Base-by-base conservation (phyloP, 2,329 filamentous ascomycete genomes). In the Hirsutella minnesotensis region DNA sequence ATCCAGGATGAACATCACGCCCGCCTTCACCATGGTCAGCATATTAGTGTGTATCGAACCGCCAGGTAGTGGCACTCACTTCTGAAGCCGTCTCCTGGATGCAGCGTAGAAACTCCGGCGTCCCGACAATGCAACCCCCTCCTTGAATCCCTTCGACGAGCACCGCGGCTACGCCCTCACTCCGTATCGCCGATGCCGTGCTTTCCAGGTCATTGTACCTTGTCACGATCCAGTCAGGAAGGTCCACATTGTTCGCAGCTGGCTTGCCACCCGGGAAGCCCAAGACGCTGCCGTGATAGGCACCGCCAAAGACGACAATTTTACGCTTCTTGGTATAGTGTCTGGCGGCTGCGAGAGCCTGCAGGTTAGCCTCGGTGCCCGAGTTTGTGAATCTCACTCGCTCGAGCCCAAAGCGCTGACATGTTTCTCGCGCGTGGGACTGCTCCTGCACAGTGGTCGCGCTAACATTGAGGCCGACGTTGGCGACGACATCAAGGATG, bases 71-170 rank as follows among this genome's bases (percentile, higher is more conserved):
- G 16, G 10, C 20, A 9, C 33, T n/a, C 36, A 55, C 56, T 41
- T 63, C 59, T 24, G 58, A 61, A 1, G 76, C 69, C 5, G 65
- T 61, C 0, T 64, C 56, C 37, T 72, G 70, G 4, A 82, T 58
- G 2, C 64, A 64, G 9, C 56, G 46, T 21, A 83, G 56, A 48
- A 83, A 84, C 16, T 67, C 67, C 2, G 39, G 41, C 0, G 59
- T 64, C 0, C 64, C 79, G 0, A 66, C 61, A 5, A 79, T 69
- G 42, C 71, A 75, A 0, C 81, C 80, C 0, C 72, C 79, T 3
- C 72, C 68, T 49, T 83, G 77, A 69, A 86, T 77, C 0, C 69
- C 70, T 57, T 86, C 82, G 0, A 86, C 62, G 2, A 86, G 52
- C 18, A 86, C 76, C 0, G 76, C 79, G 0, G 77, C 79, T 0